These are phyloP conservation scores for Corylus avellana DNA, from an alignment of 306 rosid genomes.

Conservation along the genomic window DNA sequence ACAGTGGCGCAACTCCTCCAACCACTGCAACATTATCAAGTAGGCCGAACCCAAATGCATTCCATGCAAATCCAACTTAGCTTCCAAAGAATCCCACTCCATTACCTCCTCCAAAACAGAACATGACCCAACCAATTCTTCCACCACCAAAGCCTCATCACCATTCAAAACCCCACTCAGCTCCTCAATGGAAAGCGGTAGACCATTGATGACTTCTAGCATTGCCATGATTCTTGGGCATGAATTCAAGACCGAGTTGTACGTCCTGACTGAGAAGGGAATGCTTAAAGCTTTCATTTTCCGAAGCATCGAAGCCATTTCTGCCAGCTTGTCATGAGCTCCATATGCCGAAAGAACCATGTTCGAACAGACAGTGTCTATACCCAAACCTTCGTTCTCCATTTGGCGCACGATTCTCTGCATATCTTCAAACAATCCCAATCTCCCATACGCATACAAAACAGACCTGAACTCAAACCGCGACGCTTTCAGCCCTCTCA, in stretches of 20 bases:
- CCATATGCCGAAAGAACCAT: constrained; percentile 83
- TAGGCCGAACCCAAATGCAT: constrained; percentile 70
- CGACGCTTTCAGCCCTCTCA: constrained; percentile 47
- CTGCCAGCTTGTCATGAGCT: constrained; percentile 49
- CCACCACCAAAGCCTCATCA: constrained; percentile 63
- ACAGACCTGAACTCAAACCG: constrained; percentile 62
- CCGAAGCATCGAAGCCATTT: constrained; percentile 67
- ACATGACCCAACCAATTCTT: constrained; percentile 49
- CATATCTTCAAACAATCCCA: constrained; percentile 69
- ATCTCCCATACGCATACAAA: constrained; percentile 61
- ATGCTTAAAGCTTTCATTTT: constrained; percentile 46
- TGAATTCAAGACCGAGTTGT: constrained; percentile 62
- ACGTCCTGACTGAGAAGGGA: constrained; percentile 73
- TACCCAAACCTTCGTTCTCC: constrained; percentile 51
- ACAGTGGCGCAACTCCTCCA: constrained; percentile 55
- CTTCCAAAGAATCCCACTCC: constrained; percentile 66
- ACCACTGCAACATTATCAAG: constrained; percentile 66
- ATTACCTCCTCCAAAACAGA: constrained; percentile 56
- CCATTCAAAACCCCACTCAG: constrained; percentile 41
- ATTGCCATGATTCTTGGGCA: constrained; percentile 49
- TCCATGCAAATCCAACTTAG: constrained; percentile 85
- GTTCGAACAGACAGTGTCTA: constrained; percentile 64
- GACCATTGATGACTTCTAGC: constrained; percentile 36
- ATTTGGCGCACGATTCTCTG: constrained; percentile 51
- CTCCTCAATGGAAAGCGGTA: constrained; percentile 52